Base-by-base conservation (phyloP, 306 rosid species). In the Lathyrus aphaca region DNA sequence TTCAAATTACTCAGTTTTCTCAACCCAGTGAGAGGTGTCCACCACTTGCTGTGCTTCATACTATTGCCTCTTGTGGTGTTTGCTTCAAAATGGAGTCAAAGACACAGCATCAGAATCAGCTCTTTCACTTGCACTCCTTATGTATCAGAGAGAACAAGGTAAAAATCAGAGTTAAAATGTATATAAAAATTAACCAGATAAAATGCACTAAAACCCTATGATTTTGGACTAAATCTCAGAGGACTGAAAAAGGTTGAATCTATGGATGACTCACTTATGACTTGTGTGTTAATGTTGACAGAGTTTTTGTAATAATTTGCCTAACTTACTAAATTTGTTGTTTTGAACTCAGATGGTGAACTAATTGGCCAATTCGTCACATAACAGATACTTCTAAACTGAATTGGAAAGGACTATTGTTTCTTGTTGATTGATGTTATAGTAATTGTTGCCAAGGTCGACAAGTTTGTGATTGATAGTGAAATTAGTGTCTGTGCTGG, bases 31-130 rank as follows among this genome's bases (percentile, higher is more conserved):
- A 95, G 88, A 86, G 99, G 75, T 95, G 99, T 77, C 92, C 91
- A 66, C 99, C 99, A 82, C 96, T 95, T 77, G 99, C 99, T 61
- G 99, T 95, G 77, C 97, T 95, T 77, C 99, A 91, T 70, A 84
- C 95, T 57, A 81, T 95, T 68, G 74, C 91, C 18, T 82, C 92
- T 55, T 23, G 80, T 82, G 99, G 96, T 64, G 88, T 86, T 87
- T 89, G 89, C 95, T 95, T 91, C 96, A 91, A 87, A 87, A 87
- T 95, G 99, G 99, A 95, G 91, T 91, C 99, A 77, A 91, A 91
- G 97, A 75, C 91, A 32, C 91, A 78, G 81, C 79, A 60, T 49
- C 82, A 73, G 75, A 94, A 91, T 58, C 62, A 83, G 88, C 91
- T 95, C 88, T 81, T 75, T 81, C 95, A 84, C 77, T 87, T 95